A percentile compares a stretch with the other conserved stretches of the same genome.
Conservation (phyloP, 192 early-diverging fungal species). For the Chytriomyces hyalinus region DNA sequence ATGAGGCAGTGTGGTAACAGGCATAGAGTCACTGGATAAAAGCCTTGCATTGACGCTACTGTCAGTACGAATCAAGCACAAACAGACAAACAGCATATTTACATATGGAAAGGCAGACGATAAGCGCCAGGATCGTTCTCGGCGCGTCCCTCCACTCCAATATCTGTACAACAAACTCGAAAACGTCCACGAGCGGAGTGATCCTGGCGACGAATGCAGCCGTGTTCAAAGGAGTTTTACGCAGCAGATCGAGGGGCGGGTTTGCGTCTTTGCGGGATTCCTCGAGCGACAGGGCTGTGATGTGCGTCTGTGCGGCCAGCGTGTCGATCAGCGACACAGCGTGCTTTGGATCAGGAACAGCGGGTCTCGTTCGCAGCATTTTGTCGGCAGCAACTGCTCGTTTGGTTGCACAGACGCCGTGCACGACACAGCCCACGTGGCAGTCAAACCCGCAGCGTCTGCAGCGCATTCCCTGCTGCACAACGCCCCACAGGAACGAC, state of each 20-base stretch:
- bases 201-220: slow-evolving; percentile 68
- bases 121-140: slow-evolving; percentile 56
- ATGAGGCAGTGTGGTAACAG: slow-evolving; percentile 59
- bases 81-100: slow-evolving; percentile 42
- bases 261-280: slow-evolving; percentile 49
- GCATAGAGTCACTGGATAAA: slow-evolving; percentile 62
- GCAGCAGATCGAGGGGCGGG: slow-evolving; percentile 67
- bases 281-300: slow-evolving; percentile 44
- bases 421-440: neutral
- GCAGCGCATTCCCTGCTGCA: slow-evolving; percentile 69
- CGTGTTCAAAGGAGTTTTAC: slow-evolving; percentile 72
- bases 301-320: slow-evolving; percentile 54
- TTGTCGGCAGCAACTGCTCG: neutral
- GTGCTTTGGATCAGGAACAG: slow-evolving; percentile 6
- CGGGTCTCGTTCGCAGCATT: neutral
- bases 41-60: slow-evolving; percentile 45
- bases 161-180: slow-evolving; percentile 66
- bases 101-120: slow-evolving; percentile 45
- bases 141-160: slow-evolving; percentile 75
- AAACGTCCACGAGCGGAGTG: slow-evolving; percentile 65
- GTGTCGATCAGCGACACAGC: slow-evolving; percentile 35
- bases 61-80: neutral
- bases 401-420: neutral
- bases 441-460: slow-evolving; percentile 24
- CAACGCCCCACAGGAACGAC: slow-evolving; percentile 74